A percentile compares a stretch with the other conserved stretches of the same genome.
These are phyloP conservation scores for Daldinia loculata DNA, from an alignment of 495 filamentous ascomycete species.

Conservation along the genomic window DNA sequence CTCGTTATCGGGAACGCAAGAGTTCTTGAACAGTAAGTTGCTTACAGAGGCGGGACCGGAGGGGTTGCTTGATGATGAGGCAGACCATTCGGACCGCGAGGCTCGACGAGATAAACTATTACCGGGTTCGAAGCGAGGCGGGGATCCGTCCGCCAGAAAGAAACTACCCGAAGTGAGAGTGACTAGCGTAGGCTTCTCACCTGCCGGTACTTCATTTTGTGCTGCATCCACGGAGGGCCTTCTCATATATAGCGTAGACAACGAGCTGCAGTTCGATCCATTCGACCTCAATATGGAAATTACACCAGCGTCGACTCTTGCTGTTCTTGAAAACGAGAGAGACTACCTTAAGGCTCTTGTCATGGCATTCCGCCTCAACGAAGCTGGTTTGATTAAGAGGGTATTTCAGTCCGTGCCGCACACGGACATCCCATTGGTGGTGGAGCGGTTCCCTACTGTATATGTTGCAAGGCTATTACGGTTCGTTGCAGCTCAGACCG, in stretches of 20 bases:
- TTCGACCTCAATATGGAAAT: conserved; percentile 94
- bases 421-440: conserved; percentile 77
- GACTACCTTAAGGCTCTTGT: conserved; percentile 91
- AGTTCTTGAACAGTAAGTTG: conserved; percentile 90
- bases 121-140: conserved; percentile 83
- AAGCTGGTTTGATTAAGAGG: conserved; percentile 74
- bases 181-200: conserved; percentile 83
- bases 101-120: conserved; percentile 82
- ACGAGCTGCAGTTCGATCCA: conserved; percentile 83
- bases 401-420: conserved; percentile 87
- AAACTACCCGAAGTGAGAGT: conserved; percentile 87
- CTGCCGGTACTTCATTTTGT: conserved; percentile 88
- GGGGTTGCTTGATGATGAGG: conserved; percentile 82
- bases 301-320: conserved; percentile 81
- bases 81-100: conserved; percentile 88
- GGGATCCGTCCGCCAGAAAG: conserved; percentile 80
- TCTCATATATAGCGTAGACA: conserved; percentile 89
- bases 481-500: conserved; percentile 86
- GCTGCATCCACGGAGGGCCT: conserved; percentile 94
- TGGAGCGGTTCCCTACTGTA: conserved; percentile 80
- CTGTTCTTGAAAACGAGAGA: conserved; percentile 73
- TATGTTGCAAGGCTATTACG: conserved; percentile 84
- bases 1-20: conserved; percentile 92
- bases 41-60: conserved; percentile 90
- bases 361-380: conserved; percentile 96